Percentiles rank a stretch among this genome's conserved stretches.
These are phyloP conservation scores for Tephrocybe sp. DNA, from an alignment of 768 basidiomycete genomes.

Conservation along the genomic window DNA sequence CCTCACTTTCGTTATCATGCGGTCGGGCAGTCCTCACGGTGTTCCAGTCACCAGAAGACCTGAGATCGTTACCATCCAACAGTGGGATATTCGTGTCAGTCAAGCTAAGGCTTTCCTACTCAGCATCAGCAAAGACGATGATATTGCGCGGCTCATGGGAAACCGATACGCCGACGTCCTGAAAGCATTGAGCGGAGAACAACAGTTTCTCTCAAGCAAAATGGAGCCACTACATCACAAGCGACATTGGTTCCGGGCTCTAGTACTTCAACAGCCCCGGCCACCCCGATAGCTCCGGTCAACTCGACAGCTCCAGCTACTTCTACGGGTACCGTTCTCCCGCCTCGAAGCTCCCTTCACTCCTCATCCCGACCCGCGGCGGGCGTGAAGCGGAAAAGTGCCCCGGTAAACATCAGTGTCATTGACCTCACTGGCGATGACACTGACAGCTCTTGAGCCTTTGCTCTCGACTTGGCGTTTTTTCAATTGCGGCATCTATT, in stretches of 20 bases:
- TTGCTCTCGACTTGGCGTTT: not conserved
- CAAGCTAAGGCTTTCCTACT: constrained; percentile 25
- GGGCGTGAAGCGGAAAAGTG: constrained; percentile 21
- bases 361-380: not conserved
- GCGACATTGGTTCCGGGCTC: not conserved
- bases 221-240: too few relatives aligned
- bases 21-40: constrained; percentile 24
- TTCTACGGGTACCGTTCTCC: too few relatives aligned
- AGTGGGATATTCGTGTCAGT: constrained; percentile 23
- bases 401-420: constrained; percentile 15
- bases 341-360: too few relatives aligned
- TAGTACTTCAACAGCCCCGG: not conserved
- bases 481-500: not conserved
- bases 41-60: constrained; percentile 26
- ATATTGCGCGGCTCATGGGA: constrained; percentile 31
- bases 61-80: constrained; percentile 17
- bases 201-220: constrained; percentile 1
- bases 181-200: constrained; percentile 20
- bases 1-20: constrained; percentile 22
- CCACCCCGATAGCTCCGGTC: not conserved
- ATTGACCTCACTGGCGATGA: constrained; percentile 24
- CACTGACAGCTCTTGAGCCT: constrained; percentile 11
- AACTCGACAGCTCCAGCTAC: not conserved
- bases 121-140: constrained; percentile 24
- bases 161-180: constrained; percentile 27